phyloP scores from a whole-genome alignment of 768 basidiomycete species.

The Pulveroboletus ravenelii region DNA sequence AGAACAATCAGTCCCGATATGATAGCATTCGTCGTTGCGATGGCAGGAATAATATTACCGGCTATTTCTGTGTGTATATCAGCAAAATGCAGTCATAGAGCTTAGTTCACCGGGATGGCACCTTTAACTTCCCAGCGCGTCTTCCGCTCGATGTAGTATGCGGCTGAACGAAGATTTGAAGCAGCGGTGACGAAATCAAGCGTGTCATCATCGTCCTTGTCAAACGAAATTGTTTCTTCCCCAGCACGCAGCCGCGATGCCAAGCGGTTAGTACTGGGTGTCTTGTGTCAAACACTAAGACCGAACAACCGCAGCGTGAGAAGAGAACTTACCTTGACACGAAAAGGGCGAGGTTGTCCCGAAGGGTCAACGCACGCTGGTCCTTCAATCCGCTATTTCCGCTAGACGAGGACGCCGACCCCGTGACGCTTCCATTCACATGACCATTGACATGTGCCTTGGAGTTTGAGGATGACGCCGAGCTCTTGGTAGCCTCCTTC shows the following conservation, averaged over 20 bases:
- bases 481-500: conserved; percentile 24
- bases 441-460: conserved; percentile 27
- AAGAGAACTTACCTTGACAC: conserved; percentile 62
- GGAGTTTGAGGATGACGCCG: conserved; percentile 8
- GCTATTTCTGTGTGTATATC: conserved; percentile 74
- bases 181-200: conserved; percentile 96
- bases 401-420: no score
- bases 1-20: conserved; percentile 92
- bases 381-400: conserved; percentile 57
- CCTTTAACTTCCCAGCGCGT: conserved; percentile 98
- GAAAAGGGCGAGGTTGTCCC: conserved; percentile 82
- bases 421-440: conserved; percentile 9
- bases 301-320: not conserved
- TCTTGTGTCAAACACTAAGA: conserved; percentile 5
- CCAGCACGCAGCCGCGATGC: conserved; percentile 61
- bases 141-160: conserved; percentile 84
- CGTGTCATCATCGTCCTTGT: conserved; percentile 97
- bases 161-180: conserved; percentile 85
- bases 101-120: conserved; percentile 19
- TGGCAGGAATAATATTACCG: conserved; percentile 98
- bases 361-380: conserved; percentile 69
- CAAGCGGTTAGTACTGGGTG: conserved; percentile 69
- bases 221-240: conserved; percentile 77
- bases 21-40: conserved; percentile 98
- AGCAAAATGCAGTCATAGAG: not conserved